These are phyloP conservation scores for Candida adriatica DNA, from an alignment of 805 yeast species.

Conservation along the genomic window DNA sequence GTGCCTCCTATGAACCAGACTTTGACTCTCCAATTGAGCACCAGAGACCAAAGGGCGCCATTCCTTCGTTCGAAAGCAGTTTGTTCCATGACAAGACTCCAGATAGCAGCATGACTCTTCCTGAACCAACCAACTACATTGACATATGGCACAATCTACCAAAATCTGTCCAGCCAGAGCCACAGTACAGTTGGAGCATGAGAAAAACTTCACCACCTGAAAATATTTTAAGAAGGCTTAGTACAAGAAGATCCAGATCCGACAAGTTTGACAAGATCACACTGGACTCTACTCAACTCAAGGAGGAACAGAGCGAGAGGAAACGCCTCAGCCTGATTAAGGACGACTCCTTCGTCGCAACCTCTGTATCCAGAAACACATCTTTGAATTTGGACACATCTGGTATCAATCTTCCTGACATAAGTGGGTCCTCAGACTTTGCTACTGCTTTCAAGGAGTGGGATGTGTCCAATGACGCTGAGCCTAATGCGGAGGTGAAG, in stretches of 20 bases:
- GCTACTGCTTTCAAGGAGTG: constrained; percentile 36
- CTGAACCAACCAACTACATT: constrained; percentile 20
- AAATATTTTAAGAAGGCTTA: constrained; percentile 16
- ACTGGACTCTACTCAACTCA: constrained; percentile 2
- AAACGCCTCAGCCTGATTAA: constrained; percentile 7
- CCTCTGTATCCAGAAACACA: constrained; percentile 18
- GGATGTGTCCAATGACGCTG: constrained; percentile 10
- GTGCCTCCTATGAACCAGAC: not conserved
- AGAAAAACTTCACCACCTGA: constrained; percentile 18
- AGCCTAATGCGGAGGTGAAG: constrained; percentile 1
- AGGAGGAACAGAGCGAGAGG: constrained; percentile 5
- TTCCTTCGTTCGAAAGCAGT: constrained; percentile 19
- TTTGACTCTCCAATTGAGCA: not conserved
- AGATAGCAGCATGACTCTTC: not conserved
- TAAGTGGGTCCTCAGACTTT: constrained; percentile 42
- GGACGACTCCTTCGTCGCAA: constrained; percentile 19
- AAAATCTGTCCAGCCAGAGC: constrained; percentile 19
- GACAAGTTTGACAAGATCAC: constrained; percentile 10
- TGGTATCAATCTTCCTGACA: constrained; percentile 32
- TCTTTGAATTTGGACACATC: constrained; percentile 11
- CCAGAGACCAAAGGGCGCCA: constrained; percentile 3
- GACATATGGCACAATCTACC: constrained; percentile 26
- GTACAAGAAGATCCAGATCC: constrained; percentile 14
- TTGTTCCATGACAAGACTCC: constrained; percentile 22
- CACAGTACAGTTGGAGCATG: constrained; percentile 16